These are phyloP conservation scores for Exidia glandulosa DNA, from an alignment of 768 basidiomycete species.

Conservation along the genomic window DNA sequence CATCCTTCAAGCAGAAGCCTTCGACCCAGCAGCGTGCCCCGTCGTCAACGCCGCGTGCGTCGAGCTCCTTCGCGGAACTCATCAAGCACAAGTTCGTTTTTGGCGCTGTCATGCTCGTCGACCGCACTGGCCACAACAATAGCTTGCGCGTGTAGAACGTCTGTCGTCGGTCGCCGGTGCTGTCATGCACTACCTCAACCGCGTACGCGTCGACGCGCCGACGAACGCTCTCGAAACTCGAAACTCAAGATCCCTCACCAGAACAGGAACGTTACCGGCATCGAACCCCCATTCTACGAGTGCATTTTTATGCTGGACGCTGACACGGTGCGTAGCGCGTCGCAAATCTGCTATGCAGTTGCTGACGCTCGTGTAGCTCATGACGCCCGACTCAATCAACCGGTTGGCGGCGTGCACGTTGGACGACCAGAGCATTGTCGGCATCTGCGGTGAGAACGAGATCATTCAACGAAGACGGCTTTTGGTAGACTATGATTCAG, in stretches of 20 bases:
- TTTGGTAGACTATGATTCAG: conserved; percentile 99
- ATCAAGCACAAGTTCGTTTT: too few relatives aligned
- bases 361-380: conserved; percentile 42
- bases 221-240: conserved; percentile 91
- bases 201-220: conserved; percentile 86
- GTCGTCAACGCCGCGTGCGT: too few relatives aligned
- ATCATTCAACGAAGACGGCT: conserved; percentile 80
- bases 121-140: too few relatives aligned
- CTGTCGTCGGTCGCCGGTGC: conserved; percentile 87
- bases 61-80: too few relatives aligned
- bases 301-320: conserved; percentile 96
- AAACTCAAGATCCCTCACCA: conserved; percentile 94
- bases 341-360: not conserved
- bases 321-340: conserved; percentile 66
- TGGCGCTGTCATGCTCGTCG: too few relatives aligned
- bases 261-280: conserved; percentile 95
- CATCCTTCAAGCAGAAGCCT: too few relatives aligned
- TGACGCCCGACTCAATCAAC: conserved; percentile 84
- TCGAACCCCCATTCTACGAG: conserved; percentile 95
- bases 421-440: conserved; percentile 83
- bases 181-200: conserved; percentile 86
- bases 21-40: too few relatives aligned
- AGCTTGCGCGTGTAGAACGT: too few relatives aligned
- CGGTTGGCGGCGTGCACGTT: conserved; percentile 77
- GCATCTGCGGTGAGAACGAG: conserved; percentile 93